Evolutionary conservation across 2,329 filamentous ascomycete species (phyloP), one percentile per base, ranked within the genome.

Genomic region (Aspergillus versicolor): DNA sequence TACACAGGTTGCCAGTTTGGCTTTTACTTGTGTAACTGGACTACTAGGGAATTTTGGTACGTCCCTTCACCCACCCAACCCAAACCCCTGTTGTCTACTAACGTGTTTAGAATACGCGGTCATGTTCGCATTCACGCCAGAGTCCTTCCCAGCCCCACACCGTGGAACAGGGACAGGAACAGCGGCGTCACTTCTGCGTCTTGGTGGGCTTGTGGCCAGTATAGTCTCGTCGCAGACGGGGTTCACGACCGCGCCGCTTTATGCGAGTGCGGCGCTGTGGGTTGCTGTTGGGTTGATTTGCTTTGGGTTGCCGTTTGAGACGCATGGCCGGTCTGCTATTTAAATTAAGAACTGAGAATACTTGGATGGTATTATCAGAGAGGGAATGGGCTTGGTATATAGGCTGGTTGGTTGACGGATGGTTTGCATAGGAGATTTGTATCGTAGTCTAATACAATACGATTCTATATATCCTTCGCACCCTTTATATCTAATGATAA

Each of bases 251-350:
- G 74, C 76, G 1, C 78, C 78, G 2, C 78, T 80, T 21, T 81
- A 79, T 58, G 74, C 70, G 1, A 77, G 74, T 62, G 78, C 77
- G 22, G 76, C 74, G 4, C 60, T 80, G 46, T 81, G 77, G 76
- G 69, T 79, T 15, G 50, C 72, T 7, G 75, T 76, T 1, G 78
- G 77, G 15, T 34, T 76, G 0, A 64, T 77, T 37, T 78, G 73
- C 54, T 64, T 79, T 42, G 75, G 70, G 1, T 54, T 80, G 54
- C 78, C 78, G 4, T 80, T 76, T 60, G 77, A 80, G 65, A 80
- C 77, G 2, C 74, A 77, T 57, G 65, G 65, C 3, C 65, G 66
- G 56, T 53, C 59, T 51, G 63, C 65, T n/a, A 54, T 67, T 17
- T 68, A 21, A 3, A 21, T 21, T 21, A 21, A 21, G 21, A 21